Evolutionary conservation across 148 eudicot genomes (phyloP).

Genomic region (Camellia lanceoleosa): DNA sequence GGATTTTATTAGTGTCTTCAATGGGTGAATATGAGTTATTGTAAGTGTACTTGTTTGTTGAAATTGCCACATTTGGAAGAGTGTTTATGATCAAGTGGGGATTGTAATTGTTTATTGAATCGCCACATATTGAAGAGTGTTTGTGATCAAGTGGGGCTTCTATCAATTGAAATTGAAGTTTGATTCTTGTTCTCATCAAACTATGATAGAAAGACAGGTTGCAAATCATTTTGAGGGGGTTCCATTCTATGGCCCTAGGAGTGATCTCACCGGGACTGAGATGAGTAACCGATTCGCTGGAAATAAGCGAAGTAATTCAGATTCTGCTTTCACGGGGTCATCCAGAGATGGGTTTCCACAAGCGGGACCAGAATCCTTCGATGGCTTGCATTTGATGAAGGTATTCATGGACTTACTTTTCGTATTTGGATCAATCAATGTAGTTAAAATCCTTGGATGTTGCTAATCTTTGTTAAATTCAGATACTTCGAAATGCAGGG

Average conservation of each 20-base stretch:
- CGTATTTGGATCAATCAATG: not conserved
- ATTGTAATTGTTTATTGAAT: not conserved
- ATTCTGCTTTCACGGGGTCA: conserved; percentile 46
- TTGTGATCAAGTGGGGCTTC: conserved; percentile 4
- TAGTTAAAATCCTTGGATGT: conserved; percentile 18
- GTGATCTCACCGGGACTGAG: conserved; percentile 50
- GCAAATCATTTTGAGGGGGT: conserved; percentile 54
- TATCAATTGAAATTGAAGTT: conserved; percentile 13
- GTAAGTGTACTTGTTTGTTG: not conserved
- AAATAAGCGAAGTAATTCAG: conserved; percentile 54
- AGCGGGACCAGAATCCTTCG: conserved; percentile 36
- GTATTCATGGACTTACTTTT: conserved; percentile 22
- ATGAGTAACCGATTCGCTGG: conserved; percentile 43
- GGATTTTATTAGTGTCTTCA: not conserved
- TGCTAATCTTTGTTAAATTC: conserved; percentile 22
- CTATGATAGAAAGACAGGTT: conserved; percentile 50
- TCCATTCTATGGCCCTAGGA: conserved; percentile 48
- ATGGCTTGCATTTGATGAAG: conserved; percentile 56
- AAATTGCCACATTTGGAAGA: not conserved
- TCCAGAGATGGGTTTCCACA: conserved; percentile 50
- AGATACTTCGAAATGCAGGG: conserved; percentile 58
- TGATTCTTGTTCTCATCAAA: conserved; percentile 20
- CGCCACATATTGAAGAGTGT: not conserved
- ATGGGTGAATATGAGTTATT: conserved; percentile 1
- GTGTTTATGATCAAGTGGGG: not conserved